Conservation (phyloP, 345 rosid genomes). For the Hirschfeldia incana region DNA sequence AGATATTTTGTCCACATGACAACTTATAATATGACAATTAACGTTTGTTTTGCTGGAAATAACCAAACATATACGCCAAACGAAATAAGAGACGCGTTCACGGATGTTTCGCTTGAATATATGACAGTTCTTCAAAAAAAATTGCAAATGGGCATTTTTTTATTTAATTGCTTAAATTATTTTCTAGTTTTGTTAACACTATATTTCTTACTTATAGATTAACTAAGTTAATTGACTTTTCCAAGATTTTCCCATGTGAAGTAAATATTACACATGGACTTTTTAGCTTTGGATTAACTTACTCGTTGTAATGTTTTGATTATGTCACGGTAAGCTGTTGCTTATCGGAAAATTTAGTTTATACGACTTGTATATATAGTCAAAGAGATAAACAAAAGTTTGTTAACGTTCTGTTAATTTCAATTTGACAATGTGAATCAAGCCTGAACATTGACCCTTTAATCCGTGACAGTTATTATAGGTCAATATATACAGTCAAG, state of each 20-base stretch:
- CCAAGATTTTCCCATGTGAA: conserved; percentile 33
- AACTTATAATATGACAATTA: conserved; percentile 28
- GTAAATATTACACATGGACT: not conserved
- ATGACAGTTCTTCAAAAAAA: not conserved
- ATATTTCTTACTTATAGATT: not conserved
- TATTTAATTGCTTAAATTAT: not conserved
- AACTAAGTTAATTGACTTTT: conserved; percentile 14
- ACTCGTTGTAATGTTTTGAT: conserved; percentile 15
- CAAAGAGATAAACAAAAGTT: conserved; percentile 37
- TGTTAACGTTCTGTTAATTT: conserved; percentile 31
- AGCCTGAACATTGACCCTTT: conserved; percentile 28
- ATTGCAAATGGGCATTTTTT: conserved; percentile 15
- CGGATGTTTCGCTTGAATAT: conserved; percentile 29
- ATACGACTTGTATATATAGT: conserved; percentile 29
- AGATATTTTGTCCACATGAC: not conserved
- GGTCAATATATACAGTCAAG: conserved; percentile 22
- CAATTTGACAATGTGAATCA: conserved; percentile 36
- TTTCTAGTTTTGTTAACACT: not conserved
- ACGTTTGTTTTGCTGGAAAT: conserved; percentile 28
- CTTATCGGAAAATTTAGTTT: conserved; percentile 14
- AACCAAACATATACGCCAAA: conserved; percentile 16
- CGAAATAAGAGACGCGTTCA: conserved; percentile 26
- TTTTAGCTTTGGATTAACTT: not conserved
- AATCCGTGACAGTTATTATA: conserved; percentile 20
- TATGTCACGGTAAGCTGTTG: conserved; percentile 13